phyloP scores from a whole-genome alignment of 208 protist genomes.

The Trypanosoma vivax region DNA sequence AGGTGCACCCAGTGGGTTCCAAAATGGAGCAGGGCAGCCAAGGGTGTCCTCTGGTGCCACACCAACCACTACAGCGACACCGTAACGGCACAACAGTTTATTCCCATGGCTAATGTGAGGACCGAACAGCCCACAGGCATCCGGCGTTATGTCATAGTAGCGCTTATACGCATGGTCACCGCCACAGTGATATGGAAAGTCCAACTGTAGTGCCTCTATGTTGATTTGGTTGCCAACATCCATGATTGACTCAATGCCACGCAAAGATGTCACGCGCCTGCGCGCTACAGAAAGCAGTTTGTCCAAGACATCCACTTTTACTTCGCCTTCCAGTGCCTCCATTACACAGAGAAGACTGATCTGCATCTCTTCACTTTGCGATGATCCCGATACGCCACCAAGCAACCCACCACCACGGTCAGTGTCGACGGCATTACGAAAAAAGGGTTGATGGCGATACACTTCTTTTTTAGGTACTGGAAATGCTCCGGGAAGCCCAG shows the following conservation, averaged over 20 bases:
- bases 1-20: constrained; percentile 65
- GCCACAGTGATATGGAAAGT: constrained; percentile 82
- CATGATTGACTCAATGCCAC: constrained; percentile 39
- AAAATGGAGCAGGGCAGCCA: constrained; percentile 39
- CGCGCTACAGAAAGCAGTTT: constrained; percentile 37
- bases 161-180: constrained; percentile 50
- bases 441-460: constrained; percentile 21
- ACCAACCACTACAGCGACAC: constrained; percentile 60
- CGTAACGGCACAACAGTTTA: constrained; percentile 77
- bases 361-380: constrained; percentile 6
- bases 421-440: constrained; percentile 1
- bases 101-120: constrained; percentile 36
- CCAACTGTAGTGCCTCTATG: constrained; percentile 33
- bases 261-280: constrained; percentile 44
- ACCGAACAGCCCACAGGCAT: constrained; percentile 30
- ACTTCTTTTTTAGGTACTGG: constrained; percentile 33
- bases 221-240: constrained; percentile 36
- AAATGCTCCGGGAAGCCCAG: constrained; percentile 70
- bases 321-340: constrained; percentile 33
- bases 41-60: constrained; percentile 24
- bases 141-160: constrained; percentile 65
- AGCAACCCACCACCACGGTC: background rate
- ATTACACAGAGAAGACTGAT: constrained; percentile 48
- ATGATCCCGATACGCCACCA: background rate
- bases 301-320: constrained; percentile 29